A percentile compares a stretch with the other conserved stretches of the same genome.
Conservation (phyloP, 345 rosid species). For the Moricandia moricandioides region DNA sequence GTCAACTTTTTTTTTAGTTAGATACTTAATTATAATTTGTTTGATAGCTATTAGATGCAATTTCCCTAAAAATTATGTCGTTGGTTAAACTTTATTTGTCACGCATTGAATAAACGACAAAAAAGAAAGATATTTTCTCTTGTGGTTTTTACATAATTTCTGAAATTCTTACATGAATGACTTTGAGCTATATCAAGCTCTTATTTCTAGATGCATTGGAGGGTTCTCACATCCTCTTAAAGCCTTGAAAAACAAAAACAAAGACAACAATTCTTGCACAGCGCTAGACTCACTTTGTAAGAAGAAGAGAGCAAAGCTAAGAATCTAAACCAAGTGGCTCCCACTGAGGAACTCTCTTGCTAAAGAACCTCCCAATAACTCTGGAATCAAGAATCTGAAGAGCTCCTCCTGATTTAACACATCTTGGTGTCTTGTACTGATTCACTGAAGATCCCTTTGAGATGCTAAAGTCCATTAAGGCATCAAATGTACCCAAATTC, state of each 20-base stretch:
- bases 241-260: background rate
- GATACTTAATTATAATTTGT: too few relatives aligned
- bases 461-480: slow-evolving; percentile 77
- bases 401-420: slow-evolving; percentile 65
- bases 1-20: too few relatives aligned
- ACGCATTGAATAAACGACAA: too few relatives aligned
- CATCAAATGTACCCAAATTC: slow-evolving; percentile 65
- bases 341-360: slow-evolving; percentile 41
- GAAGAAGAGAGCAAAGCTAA: background rate
- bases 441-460: slow-evolving; percentile 84
- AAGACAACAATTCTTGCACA: background rate
- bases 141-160: too few relatives aligned
- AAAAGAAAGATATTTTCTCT: too few relatives aligned
- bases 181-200: background rate
- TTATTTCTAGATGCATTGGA: background rate
- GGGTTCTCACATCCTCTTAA: background rate
- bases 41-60: too few relatives aligned
- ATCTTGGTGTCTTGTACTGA: slow-evolving; percentile 91
- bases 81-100: too few relatives aligned
- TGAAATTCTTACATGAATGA: too few relatives aligned
- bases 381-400: slow-evolving; percentile 60
- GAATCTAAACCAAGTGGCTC: slow-evolving; percentile 24
- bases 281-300: background rate
- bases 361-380: slow-evolving; percentile 61
- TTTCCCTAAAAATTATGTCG: too few relatives aligned